A percentile compares a stretch with the other conserved stretches of the same genome.
Conservation (phyloP, 495 filamentous ascomycete species). For the Sordaria brevicollis region DNA sequence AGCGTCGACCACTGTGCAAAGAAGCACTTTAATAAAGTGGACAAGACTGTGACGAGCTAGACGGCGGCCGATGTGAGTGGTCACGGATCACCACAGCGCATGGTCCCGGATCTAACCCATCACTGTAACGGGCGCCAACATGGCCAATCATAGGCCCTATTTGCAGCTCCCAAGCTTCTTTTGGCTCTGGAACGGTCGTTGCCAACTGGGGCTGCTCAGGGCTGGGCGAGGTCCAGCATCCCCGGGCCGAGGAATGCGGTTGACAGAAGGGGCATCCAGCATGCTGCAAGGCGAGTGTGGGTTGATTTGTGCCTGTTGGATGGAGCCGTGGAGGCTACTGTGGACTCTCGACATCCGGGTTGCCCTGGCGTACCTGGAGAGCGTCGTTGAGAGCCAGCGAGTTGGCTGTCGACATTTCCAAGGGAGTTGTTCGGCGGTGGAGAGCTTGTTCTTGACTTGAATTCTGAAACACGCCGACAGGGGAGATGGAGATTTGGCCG, state of each 20-base stretch:
- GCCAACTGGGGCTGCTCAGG: background rate
- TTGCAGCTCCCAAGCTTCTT: slow-evolving; percentile 14
- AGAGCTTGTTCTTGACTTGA: background rate
- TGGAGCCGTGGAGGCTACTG: background rate
- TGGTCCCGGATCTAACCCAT: slow-evolving; percentile 11
- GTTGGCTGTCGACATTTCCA: background rate
- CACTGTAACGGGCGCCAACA: slow-evolving; percentile 34
- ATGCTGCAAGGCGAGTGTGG: background rate
- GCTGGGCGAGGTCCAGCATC: background rate
- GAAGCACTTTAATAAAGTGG: background rate
- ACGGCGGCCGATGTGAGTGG: slow-evolving; percentile 6
- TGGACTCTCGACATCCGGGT: slow-evolving; percentile 1
- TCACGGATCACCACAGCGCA: slow-evolving; percentile 3
- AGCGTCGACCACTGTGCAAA: background rate
- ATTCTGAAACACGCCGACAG: background rate
- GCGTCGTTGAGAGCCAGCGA: background rate
- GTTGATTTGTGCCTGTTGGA: background rate
- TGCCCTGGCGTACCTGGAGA: background rate
- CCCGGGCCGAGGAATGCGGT: slow-evolving; percentile 4
- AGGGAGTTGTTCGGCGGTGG: background rate
- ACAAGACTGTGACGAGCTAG: background rate
- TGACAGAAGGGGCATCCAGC: background rate
- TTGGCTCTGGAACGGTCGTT: slow-evolving; percentile 1
- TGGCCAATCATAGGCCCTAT: slow-evolving; percentile 27
- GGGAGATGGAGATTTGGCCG: background rate